phyloP scores from a whole-genome alignment of 2,329 filamentous ascomycete species.

The Penicillium olsonii region DNA sequence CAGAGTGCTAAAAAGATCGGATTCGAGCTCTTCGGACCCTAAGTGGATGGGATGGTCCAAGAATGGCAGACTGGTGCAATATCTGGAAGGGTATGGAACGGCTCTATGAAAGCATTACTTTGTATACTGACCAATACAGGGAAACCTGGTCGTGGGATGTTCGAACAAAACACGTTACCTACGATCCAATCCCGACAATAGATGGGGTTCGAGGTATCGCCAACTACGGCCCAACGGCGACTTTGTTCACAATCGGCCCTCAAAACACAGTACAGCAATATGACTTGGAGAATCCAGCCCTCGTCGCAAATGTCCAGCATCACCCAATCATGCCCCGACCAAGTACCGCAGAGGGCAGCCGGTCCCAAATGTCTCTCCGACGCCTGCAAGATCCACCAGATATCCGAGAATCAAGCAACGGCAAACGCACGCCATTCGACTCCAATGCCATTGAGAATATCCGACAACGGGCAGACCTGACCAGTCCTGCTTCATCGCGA shows the following conservation, averaged over 20 bases:
- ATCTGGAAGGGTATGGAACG: conserved; percentile 75
- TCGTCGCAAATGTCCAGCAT: conserved; percentile 88
- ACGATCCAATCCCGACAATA: conserved; percentile 81
- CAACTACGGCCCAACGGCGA: conserved; percentile 87
- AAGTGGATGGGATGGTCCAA: conserved; percentile 99
- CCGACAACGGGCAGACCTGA: conserved; percentile 62
- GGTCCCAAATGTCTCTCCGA: conserved; percentile 29
- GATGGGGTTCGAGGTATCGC: conserved; percentile 79
- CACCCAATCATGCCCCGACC: conserved; percentile 75
- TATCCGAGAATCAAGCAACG: conserved; percentile 67
- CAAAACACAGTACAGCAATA: conserved; percentile 94
- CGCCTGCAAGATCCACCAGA: conserved; percentile 44
- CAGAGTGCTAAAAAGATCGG: conserved; percentile 77
- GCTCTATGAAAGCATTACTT: neutral
- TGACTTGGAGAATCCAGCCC: conserved; percentile 79
- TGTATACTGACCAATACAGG: conserved; percentile 46
- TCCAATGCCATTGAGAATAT: conserved; percentile 65
- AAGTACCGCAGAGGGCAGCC: conserved; percentile 72
- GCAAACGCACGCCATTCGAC: conserved; percentile 73
- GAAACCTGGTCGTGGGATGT: conserved; percentile 97
- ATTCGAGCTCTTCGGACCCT: conserved; percentile 70
- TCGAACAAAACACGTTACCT: conserved; percentile 93
- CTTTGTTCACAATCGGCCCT: conserved; percentile 83
- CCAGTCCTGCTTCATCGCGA: conserved; percentile 65
- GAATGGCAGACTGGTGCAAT: conserved; percentile 93